Evolutionary conservation across 495 filamentous ascomycete species (phyloP).

Genomic region (Daldinia concentrica): DNA sequence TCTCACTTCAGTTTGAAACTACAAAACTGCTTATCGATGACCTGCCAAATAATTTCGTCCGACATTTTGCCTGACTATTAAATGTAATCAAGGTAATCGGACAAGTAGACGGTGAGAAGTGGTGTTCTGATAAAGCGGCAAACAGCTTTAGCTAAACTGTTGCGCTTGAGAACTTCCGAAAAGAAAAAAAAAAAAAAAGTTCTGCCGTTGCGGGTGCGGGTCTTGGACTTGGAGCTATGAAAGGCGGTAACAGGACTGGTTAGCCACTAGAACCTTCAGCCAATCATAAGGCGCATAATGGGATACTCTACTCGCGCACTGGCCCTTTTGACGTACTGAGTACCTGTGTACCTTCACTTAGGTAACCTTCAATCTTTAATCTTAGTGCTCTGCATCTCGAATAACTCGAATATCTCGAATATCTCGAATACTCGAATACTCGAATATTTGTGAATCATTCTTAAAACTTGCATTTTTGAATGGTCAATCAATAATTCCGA

Average conservation of each 20-base stretch:
- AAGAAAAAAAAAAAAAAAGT: slow-evolving; percentile 20
- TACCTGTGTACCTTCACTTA: background rate
- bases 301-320: background rate
- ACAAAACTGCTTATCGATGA: slow-evolving; percentile 91
- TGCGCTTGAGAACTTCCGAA: background rate
- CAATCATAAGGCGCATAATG: background rate
- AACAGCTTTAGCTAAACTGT: background rate
- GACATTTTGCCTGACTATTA: slow-evolving; percentile 66
- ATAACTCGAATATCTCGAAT: background rate
- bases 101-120: background rate
- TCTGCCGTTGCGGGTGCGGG: slow-evolving; percentile 27
- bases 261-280: background rate
- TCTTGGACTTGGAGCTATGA: background rate
- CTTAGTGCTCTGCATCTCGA: background rate
- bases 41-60: slow-evolving; percentile 98
- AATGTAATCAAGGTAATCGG: background rate
- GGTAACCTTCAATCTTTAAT: background rate
- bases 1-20: slow-evolving; percentile 93
- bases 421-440: background rate
- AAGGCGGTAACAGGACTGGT: slow-evolving; percentile 26
- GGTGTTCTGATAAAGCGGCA: background rate
- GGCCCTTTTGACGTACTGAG: slow-evolving; percentile 13
- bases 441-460: background rate
- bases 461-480: background rate
- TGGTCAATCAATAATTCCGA: background rate